Evolutionary conservation across 768 basidiomycete species (phyloP).

Genomic region (Macrolepiota dolichaula): DNA sequence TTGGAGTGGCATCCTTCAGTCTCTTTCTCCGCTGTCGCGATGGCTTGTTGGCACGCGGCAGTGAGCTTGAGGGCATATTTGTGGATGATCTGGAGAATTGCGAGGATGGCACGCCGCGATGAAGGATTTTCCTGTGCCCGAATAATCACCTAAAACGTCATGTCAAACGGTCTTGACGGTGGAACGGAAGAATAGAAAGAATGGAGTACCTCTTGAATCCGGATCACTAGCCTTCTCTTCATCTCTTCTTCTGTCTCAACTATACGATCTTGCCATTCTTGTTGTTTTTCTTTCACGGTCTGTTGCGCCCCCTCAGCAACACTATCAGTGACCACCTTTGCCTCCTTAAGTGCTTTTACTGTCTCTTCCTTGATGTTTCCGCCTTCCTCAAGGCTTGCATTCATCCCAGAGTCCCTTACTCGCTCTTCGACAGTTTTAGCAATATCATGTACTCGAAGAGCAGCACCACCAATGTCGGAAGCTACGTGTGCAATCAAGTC

Average conservation of each 20-base stretch:
- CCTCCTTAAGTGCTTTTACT: neutral
- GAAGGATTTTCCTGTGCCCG: constrained; percentile 29
- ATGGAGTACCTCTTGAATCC: constrained; percentile 30
- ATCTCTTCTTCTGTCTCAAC: constrained; percentile 19
- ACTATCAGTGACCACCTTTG: neutral
- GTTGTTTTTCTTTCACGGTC: constrained; percentile 8
- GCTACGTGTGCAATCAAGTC: constrained; percentile 30
- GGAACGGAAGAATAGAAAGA: neutral
- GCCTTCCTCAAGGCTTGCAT: constrained; percentile 11
- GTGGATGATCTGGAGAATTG: constrained; percentile 26
- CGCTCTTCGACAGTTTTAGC: constrained; percentile 28
- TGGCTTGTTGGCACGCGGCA: constrained; percentile 13
- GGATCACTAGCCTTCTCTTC: constrained; percentile 22
- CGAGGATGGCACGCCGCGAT: constrained; percentile 26
- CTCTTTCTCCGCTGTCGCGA: constrained; percentile 11
- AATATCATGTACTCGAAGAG: constrained; percentile 26
- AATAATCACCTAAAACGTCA: constrained; percentile 21
- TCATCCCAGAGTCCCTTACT: constrained; percentile 14
- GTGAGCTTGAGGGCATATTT: constrained; percentile 29
- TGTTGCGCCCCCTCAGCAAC: neutral
- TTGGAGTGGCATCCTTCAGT: constrained; percentile 7
- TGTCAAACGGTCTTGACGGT: neutral
- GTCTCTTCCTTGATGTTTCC: neutral
- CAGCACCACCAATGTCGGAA: constrained; percentile 26
- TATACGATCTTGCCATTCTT: constrained; percentile 19